These are phyloP conservation scores for Fremontodendron californicum DNA, from an alignment of 345 rosid species.

Conservation along the genomic window DNA sequence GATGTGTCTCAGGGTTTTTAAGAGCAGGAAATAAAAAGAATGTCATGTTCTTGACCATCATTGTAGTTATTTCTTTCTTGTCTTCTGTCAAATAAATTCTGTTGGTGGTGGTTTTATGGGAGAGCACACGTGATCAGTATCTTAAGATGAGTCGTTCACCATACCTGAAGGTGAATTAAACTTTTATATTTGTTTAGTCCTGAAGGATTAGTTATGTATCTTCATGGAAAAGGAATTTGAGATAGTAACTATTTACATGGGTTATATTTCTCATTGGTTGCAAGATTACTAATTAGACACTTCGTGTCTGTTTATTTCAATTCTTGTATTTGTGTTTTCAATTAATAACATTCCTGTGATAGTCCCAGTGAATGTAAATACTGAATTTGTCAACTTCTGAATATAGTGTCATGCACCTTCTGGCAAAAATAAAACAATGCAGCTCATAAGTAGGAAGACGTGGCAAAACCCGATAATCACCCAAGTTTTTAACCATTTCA, in stretches of 20 bases:
- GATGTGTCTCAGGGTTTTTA: background rate
- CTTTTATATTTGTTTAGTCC: background rate
- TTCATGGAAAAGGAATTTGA: background rate
- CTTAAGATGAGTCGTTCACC: constrained; percentile 72
- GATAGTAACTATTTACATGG: background rate
- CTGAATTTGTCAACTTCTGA: too few species aligned
- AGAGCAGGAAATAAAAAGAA: background rate
- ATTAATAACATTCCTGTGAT: too few species aligned
- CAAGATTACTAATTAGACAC: background rate
- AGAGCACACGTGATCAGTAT: constrained; percentile 79
- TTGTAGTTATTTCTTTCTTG: background rate
- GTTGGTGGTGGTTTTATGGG: constrained; percentile 91
- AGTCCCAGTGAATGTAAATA: too few species aligned
- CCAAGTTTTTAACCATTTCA: constrained; percentile 47
- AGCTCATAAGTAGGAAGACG: constrained; percentile 65
- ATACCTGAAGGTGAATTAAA: constrained; percentile 80
- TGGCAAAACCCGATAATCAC: constrained; percentile 41
- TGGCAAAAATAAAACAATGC: constrained; percentile 62
- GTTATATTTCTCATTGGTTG: background rate
- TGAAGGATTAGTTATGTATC: background rate
- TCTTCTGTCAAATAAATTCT: constrained; percentile 10
- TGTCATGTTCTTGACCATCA: background rate
- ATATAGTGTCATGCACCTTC: too few species aligned
- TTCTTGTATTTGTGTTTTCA: too few species aligned
- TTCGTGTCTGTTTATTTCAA: too few species aligned